Base-by-base conservation (phyloP, 2,329 filamentous ascomycete genomes). In the Trichophyton mentagrophytes region DNA sequence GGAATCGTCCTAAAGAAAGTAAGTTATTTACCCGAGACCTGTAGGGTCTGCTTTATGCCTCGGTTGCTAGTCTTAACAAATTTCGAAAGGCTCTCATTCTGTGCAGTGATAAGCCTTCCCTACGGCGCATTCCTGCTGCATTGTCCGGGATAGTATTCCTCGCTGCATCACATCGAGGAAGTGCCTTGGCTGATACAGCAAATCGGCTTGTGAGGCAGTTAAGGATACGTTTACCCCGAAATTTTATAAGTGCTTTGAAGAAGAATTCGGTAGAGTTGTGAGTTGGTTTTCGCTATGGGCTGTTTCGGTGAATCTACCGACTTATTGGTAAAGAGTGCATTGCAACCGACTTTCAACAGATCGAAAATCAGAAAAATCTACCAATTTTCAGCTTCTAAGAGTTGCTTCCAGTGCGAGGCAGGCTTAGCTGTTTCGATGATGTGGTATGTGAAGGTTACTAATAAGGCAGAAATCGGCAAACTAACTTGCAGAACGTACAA, bases 1-100 rank as follows among this genome's bases (percentile, higher is more conserved):
- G 58, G 58, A n/a, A 51, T 60, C n/a, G 58, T 55, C 17, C 8
- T 60, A 1, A 60, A 60, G 30, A 60, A 60, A 46, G 58, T 60
- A 40, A 36, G 33, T 11, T 36, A 11, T 36, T 36, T 36, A 36
- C 33, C 11, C 8, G 11, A 9, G 33, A 36, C 11, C 3, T 36
- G 2, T 36, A 17, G 1, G 20, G 2, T 47, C 8, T 4, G 4
- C 4, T 13, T 3, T 8, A 49, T 49, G 25, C 20, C 17, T 27
- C 5, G 5, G 6, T 6, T 27, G 1, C 5, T 27, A 27, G 25
- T 27, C 4, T 22, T 15, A 25, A 25, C 46, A 15, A n/a, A 46
- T 17, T 2, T 42, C 22, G 15, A 27, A 11, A 60, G 58, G 58
- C 27, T 25, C 46, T 60, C 7, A 60, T 60, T 36, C 51, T 17